phyloP scores from a whole-genome alignment of 1,284 basidiomycete species.

The Pyrrhoderma lamaoense region DNA sequence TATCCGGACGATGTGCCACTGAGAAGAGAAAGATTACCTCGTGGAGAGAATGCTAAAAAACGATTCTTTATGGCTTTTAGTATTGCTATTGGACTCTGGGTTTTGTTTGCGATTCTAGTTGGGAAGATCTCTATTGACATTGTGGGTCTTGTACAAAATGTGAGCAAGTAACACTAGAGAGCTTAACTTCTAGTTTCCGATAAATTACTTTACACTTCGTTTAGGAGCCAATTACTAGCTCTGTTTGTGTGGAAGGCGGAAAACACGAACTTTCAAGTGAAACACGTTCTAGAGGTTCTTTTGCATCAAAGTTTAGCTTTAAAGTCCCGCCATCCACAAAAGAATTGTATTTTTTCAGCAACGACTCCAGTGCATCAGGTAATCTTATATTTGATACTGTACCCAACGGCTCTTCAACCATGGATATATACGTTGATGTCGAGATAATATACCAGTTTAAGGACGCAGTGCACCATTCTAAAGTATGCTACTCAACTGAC shows the following conservation, averaged over 20 bases:
- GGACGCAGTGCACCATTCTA: conserved; percentile 26
- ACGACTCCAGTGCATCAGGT: too few species aligned
- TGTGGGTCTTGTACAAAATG: too few species aligned
- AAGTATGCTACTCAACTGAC: conserved; percentile 25
- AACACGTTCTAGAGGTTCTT: too few species aligned
- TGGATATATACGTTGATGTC: conserved; percentile 28
- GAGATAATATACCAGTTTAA: conserved; percentile 26
- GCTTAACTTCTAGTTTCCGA: too few species aligned
- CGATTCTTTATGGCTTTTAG: conserved; percentile 7
- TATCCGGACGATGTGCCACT: conserved; percentile 8
- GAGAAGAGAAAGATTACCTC: neutral
- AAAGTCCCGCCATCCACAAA: neutral
- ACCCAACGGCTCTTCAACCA: conserved; percentile 10
- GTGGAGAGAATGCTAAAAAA: conserved; percentile 9
- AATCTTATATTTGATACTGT: neutral
- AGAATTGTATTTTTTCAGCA: neutral
- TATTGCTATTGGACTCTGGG: conserved; percentile 7
- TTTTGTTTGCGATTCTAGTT: conserved; percentile 3
- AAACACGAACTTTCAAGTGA: too few species aligned
- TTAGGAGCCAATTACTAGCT: too few species aligned
- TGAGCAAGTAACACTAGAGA: too few species aligned
- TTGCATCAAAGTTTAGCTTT: neutral
- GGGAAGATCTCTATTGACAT: too few species aligned
- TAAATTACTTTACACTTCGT: neutral
- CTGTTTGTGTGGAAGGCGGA: too few species aligned